Conservation (phyloP, 2,329 filamentous ascomycete genomes). For the Volutella citrinella region DNA sequence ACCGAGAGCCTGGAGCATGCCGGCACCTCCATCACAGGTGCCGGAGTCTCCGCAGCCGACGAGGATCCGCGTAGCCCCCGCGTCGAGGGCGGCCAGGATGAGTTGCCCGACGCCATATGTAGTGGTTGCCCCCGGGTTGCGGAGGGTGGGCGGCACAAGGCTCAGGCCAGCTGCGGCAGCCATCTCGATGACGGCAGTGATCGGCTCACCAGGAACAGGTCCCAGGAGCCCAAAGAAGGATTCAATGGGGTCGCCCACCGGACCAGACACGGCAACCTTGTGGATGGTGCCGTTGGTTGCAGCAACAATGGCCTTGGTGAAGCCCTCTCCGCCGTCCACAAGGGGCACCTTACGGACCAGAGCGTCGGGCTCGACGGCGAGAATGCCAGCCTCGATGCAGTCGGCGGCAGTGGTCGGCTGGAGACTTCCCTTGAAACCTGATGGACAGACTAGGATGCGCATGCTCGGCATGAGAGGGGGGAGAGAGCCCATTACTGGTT, state of each 20-base stretch:
- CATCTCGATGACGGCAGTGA: slow-evolving; percentile 50
- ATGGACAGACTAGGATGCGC: slow-evolving; percentile 46
- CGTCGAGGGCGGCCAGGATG: slow-evolving; percentile 42
- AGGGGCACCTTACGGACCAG: slow-evolving; percentile 46
- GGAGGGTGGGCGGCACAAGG: slow-evolving; percentile 40
- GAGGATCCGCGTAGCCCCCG: slow-evolving; percentile 43
- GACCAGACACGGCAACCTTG: slow-evolving; percentile 39
- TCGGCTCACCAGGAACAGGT: slow-evolving; percentile 15
- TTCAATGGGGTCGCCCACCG: slow-evolving; percentile 36
- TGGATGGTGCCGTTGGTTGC: slow-evolving; percentile 39
- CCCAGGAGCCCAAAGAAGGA: slow-evolving; percentile 47
- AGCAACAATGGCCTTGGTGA: slow-evolving; percentile 43
- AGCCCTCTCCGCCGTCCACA: slow-evolving; percentile 52
- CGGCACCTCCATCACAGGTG: slow-evolving; percentile 50
- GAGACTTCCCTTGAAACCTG: slow-evolving; percentile 53
- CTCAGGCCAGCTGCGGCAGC: slow-evolving; percentile 50
- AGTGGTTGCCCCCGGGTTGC: slow-evolving; percentile 47
- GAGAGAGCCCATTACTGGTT: slow-evolving; percentile 3
- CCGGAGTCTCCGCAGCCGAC: slow-evolving; percentile 53
- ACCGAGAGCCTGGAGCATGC: slow-evolving; percentile 53
- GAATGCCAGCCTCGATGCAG: slow-evolving; percentile 47
- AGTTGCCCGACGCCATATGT: slow-evolving; percentile 51
- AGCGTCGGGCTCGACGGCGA: slow-evolving; percentile 40
- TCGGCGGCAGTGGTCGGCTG: slow-evolving; percentile 45
- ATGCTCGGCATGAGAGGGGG: slow-evolving; percentile 12